A percentile compares a stretch with the other conserved stretches of the same genome.
Conservation (phyloP, 2,329 filamentous ascomycete genomes). For the Paecilomyces formosus region DNA sequence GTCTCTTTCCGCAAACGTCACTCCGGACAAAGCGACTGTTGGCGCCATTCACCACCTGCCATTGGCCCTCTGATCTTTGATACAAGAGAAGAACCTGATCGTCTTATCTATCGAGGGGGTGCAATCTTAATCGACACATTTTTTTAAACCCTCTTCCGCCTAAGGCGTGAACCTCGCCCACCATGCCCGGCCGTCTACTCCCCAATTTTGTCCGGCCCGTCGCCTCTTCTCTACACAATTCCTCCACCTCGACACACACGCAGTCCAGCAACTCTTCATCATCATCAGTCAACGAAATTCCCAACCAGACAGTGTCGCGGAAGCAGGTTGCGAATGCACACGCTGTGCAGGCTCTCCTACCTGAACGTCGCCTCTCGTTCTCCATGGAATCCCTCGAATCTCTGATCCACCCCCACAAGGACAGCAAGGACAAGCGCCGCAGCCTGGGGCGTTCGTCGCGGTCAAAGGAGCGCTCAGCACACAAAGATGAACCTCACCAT, state of each 20-base stretch:
- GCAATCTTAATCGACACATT: background rate
- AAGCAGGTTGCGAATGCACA: conserved; percentile 13
- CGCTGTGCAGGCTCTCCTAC: conserved; percentile 15
- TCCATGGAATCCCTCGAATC: conserved; percentile 27
- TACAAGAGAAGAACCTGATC: background rate
- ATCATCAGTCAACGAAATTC: conserved; percentile 30
- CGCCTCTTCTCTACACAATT: conserved; percentile 21
- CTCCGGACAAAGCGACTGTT: background rate
- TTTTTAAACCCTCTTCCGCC: background rate
- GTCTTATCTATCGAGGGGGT: background rate
- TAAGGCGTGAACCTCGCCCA: background rate
- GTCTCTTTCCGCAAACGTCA: background rate
- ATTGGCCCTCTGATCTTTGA: background rate
- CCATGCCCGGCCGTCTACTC: conserved; percentile 34
- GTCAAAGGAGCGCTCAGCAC: conserved; percentile 27
- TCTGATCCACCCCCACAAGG: conserved; percentile 34
- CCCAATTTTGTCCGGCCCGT: conserved; percentile 30
- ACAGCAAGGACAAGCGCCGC: conserved; percentile 35
- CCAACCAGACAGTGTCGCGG: conserved; percentile 13
- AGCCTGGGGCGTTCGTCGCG: conserved; percentile 25
- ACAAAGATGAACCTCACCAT: conserved; percentile 20
- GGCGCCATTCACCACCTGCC: background rate
- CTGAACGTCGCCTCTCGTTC: conserved; percentile 35
- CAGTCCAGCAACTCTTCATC: conserved; percentile 30
- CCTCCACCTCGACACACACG: conserved; percentile 18